Evolutionary conservation across 768 basidiomycete genomes (phyloP), one percentile per base, ranked within the genome.

Genomic region (Suillus paluster): DNA sequence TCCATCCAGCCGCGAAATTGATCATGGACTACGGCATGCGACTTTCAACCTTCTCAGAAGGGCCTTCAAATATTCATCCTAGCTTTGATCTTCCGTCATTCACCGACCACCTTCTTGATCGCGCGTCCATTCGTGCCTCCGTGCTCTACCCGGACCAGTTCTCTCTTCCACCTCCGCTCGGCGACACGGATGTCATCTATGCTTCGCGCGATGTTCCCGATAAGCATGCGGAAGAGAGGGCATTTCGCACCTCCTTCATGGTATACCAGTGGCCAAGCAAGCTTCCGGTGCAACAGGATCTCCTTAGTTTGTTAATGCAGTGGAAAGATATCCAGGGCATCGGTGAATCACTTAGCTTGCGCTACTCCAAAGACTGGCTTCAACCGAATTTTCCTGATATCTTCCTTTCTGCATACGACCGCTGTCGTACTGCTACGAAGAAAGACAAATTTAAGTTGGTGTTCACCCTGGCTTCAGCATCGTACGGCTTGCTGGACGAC

Each of bases 91-190:
- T 50, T 30, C 49, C 49, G 10, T 17, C 27, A 19, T 30, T 50
- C 27, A 50, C 49, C 5, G 3, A 30, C 27, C 27, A 50, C 27
- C 49, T 50, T 50, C 49, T 50, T 5, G 49, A 50, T 17, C 49
- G 49, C 33, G 68, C 4, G 1, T 54, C 52, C 52, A 23, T 54
- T 21, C 52, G 34, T 34, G 52, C 52, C n/a, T 73, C 52, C 7
- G 14, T 15, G 5, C 14, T 54, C 14, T 54, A 54, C 7, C 21
- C 52, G 15, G 15, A 15, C 21, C 33, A 54, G 34, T 54, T 36
- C 19, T 36, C 52, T 36, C 52, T 54, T 21, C 21, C 34, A 15
- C 34, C 36, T 23, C 9, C 12, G 1, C 49, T 19, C 17, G 27
- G 49, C 6, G 1, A 19, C 17, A 19, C 9, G 27, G 49, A 50